Percentiles rank a stretch among this genome's conserved stretches.
phyloP scores from a whole-genome alignment of 768 basidiomycete species.

The Aureoboletus auriporus region DNA sequence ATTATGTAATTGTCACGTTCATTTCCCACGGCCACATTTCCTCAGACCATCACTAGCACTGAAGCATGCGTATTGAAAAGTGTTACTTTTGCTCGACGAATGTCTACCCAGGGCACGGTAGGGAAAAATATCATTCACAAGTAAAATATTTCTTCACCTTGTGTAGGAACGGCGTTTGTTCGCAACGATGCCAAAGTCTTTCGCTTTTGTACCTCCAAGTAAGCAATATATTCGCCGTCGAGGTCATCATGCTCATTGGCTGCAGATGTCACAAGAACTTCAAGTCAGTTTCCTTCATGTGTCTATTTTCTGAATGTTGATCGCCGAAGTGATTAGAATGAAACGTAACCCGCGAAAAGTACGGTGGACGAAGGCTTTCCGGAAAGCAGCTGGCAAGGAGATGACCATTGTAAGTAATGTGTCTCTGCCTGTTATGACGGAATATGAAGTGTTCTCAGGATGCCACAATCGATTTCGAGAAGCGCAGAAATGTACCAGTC shows the following conservation, averaged over 20 bases:
- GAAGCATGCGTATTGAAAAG: slow-evolving; percentile 88
- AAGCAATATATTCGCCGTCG: slow-evolving; percentile 23
- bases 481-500: slow-evolving; percentile 94
- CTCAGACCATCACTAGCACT: not conserved
- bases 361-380: slow-evolving; percentile 98
- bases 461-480: slow-evolving; percentile 98
- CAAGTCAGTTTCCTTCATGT: slow-evolving; percentile 58
- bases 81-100: slow-evolving; percentile 98
- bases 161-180: slow-evolving; percentile 85
- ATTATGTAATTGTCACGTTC: not conserved
- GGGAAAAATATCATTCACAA: slow-evolving; percentile 7
- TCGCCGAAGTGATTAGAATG: slow-evolving; percentile 58
- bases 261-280: slow-evolving; percentile 97
- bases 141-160: not conserved
- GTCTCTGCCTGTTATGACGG: not conserved
- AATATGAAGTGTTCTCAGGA: slow-evolving; percentile 52
- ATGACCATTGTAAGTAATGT: slow-evolving; percentile 83
- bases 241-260: slow-evolving; percentile 6
- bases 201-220: slow-evolving; percentile 98
- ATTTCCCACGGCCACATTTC: slow-evolving; percentile 23
- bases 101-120: slow-evolving; percentile 96
- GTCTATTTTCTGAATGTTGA: not conserved
- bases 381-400: slow-evolving; percentile 97
- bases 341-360: slow-evolving; percentile 99
- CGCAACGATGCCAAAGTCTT: slow-evolving; percentile 98